A percentile compares a stretch with the other conserved stretches of the same genome.
Evolutionary conservation across 192 early-diverging fungal species (phyloP).

Genomic region (Umbelopsis vinacea): DNA sequence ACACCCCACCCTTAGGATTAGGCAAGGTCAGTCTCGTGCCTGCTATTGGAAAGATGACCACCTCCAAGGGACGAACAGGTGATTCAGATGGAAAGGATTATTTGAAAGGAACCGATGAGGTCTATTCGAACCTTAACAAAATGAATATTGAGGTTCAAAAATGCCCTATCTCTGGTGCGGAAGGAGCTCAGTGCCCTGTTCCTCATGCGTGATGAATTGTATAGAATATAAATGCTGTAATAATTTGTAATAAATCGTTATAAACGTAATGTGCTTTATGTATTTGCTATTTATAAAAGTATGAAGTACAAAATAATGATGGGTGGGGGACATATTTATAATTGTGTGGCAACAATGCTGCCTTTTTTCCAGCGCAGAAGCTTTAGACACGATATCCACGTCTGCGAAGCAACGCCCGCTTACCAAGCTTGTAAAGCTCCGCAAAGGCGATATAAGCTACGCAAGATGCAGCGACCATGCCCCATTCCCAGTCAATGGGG

Average conservation of each 20-base stretch:
- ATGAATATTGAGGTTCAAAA: background rate
- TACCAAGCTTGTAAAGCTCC: slow-evolving; percentile 65
- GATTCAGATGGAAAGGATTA: background rate
- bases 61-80: background rate
- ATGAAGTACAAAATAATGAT: too few relatives aligned
- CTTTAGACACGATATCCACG: background rate
- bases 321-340: background rate
- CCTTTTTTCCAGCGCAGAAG: background rate
- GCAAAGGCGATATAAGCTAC: slow-evolving; percentile 65
- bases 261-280: too few relatives aligned
- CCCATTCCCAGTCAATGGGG: slow-evolving; percentile 77
- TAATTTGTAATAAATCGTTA: too few relatives aligned
- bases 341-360: background rate
- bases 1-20: background rate
- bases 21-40: background rate
- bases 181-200: background rate
- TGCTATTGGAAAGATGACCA: slow-evolving; percentile 1
- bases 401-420: background rate
- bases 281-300: too few relatives aligned
- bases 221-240: background rate
- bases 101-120: background rate
- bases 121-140: background rate
- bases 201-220: background rate
- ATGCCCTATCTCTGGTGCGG: slow-evolving; percentile 4
- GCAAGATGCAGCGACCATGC: slow-evolving; percentile 59